Evolutionary conservation across 2,329 filamentous ascomycete genomes (phyloP).

Genomic region (Endoconidiophora laricicola): DNA sequence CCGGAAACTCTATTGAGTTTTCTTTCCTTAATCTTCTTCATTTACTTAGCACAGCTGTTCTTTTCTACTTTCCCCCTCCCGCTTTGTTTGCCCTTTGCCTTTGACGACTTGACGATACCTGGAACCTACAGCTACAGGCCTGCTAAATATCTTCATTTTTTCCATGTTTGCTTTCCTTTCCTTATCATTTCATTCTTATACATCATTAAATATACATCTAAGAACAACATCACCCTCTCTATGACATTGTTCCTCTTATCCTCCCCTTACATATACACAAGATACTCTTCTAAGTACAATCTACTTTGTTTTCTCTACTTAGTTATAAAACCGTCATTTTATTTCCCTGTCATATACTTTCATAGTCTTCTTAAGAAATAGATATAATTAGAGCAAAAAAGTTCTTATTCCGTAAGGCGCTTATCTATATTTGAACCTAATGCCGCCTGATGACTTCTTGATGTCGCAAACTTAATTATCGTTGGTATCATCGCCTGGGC

Average conservation of each 20-base stretch:
- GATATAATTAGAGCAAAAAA: too few relatives aligned
- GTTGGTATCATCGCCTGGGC: not conserved
- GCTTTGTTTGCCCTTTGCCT: not conserved
- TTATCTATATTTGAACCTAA: too few relatives aligned
- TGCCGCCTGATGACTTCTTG: too few relatives aligned
- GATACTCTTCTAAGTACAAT: too few relatives aligned
- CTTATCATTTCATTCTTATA: not conserved
- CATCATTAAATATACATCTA: not conserved
- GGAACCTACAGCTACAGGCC: constrained; percentile 3
- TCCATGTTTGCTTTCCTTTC: not conserved
- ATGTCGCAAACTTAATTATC: not conserved
- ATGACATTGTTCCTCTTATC: not conserved
- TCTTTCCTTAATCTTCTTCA: not conserved
- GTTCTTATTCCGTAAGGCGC: too few relatives aligned
- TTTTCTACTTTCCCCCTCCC: not conserved
- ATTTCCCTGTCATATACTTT: too few relatives aligned
- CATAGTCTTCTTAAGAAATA: too few relatives aligned
- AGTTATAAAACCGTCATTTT: too few relatives aligned
- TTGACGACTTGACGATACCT: constrained; percentile 5
- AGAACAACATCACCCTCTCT: not conserved
- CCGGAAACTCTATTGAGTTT: too few relatives aligned
- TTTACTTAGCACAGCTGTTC: not conserved
- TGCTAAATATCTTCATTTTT: not conserved
- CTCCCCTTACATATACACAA: not conserved
- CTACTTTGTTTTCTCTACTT: too few relatives aligned